Conservation (phyloP, 2,329 filamentous ascomycete species). For the Helotiales sp. region DNA sequence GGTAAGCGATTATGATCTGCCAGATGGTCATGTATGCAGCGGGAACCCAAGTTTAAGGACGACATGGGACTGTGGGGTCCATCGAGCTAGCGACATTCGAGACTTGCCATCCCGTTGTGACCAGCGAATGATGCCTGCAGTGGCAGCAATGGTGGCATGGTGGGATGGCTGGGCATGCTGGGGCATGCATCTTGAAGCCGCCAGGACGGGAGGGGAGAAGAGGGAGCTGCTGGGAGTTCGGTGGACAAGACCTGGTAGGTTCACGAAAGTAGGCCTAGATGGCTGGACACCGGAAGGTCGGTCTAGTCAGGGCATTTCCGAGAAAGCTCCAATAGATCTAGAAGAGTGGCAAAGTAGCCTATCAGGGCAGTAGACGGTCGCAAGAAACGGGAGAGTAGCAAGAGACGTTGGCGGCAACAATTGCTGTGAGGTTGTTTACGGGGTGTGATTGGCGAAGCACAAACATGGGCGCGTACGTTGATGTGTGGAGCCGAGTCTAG, state of each 20-base stretch:
- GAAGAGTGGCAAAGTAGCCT: background rate
- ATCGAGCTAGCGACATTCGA: conserved; percentile 9
- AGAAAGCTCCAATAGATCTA: conserved; percentile 3
- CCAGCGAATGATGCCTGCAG: conserved; percentile 4
- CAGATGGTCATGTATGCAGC: conserved; percentile 26
- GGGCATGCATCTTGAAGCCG: conserved; percentile 11
- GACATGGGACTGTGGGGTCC: conserved; percentile 25
- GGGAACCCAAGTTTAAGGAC: conserved; percentile 41
- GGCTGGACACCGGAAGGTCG: background rate
- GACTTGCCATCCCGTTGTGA: conserved; percentile 4
- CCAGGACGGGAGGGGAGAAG: background rate
- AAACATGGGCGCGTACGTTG: background rate
- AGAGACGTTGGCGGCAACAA: background rate
- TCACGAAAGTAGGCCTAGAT: conserved; percentile 1
- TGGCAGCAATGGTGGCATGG: conserved; percentile 6
- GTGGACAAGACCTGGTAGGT: background rate
- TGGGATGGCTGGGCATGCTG: conserved; percentile 8
- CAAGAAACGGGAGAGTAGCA: background rate
- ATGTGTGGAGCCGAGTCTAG: background rate
- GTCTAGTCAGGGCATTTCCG: background rate
- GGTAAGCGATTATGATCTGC: conserved; percentile 25
- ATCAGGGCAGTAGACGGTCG: background rate
- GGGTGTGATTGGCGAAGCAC: background rate
- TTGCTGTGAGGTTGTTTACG: conserved; percentile 5
- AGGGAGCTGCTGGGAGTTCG: background rate